phyloP scores from a whole-genome alignment of 805 yeast species.

The Phaffomyces antillensis region DNA sequence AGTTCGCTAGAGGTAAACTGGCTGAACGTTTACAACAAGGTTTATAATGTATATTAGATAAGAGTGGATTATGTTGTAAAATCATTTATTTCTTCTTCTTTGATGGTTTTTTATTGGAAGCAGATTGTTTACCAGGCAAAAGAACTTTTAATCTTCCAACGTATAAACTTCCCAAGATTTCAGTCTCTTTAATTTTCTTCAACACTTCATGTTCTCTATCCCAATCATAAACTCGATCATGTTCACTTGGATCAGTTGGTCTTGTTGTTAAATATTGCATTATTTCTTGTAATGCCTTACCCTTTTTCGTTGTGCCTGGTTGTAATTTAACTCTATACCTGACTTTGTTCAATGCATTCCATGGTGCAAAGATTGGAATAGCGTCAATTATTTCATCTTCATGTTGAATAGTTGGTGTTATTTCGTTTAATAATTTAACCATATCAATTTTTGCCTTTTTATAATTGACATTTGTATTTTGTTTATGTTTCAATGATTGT shows the following conservation, averaged over 20 bases:
- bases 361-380: constrained; percentile 89
- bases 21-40: constrained; percentile 45
- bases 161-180: constrained; percentile 58
- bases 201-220: constrained; percentile 54
- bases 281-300: constrained; percentile 73
- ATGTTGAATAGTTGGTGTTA: constrained; percentile 22
- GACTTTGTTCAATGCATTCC: constrained; percentile 68
- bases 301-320: constrained; percentile 76
- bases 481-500: background rate
- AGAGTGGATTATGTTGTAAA: no score
- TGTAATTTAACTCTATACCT: constrained; percentile 79
- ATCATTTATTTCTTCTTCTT: constrained; percentile 9
- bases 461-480: constrained; percentile 2
- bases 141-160: constrained; percentile 65
- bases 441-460: constrained; percentile 37
- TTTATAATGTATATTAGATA: constrained; percentile 15
- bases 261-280: constrained; percentile 48
- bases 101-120: constrained; percentile 20
- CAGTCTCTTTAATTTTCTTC: constrained; percentile 52
- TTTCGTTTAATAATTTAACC: constrained; percentile 34
- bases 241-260: constrained; percentile 37
- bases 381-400: constrained; percentile 54
- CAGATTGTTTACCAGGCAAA: constrained; percentile 40
- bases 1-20: constrained; percentile 74
- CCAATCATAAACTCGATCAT: constrained; percentile 58